These are phyloP conservation scores for Patellaria atrata DNA, from an alignment of 495 filamentous ascomycete genomes.

Conservation along the genomic window DNA sequence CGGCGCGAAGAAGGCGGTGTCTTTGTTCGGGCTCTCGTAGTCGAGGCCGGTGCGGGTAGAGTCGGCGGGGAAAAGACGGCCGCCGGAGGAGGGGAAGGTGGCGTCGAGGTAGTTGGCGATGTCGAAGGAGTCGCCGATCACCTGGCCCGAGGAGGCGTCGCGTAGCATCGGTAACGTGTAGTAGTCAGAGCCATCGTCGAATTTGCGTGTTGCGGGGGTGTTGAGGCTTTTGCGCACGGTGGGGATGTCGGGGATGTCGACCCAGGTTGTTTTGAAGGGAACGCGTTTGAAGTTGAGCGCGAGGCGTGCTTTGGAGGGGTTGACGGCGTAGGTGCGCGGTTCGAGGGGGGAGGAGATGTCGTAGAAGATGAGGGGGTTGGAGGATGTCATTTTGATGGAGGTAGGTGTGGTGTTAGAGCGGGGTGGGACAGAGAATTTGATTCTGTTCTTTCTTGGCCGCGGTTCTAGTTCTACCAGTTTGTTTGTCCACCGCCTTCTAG, in stretches of 20 bases:
- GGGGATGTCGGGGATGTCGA: conserved; percentile 35
- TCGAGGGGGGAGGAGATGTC: conserved; percentile 39
- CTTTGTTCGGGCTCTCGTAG: conserved; percentile 15
- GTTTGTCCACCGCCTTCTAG: no score
- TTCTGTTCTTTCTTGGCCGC: no score
- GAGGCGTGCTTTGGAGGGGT: conserved; percentile 46
- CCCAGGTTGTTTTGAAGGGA: conserved; percentile 39
- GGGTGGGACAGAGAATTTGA: neutral
- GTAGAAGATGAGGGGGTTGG: conserved; percentile 34
- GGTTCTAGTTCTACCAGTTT: no score
- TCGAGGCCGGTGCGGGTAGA: conserved; percentile 5
- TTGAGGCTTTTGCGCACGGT: conserved; percentile 31
- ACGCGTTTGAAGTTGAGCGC: conserved; percentile 47
- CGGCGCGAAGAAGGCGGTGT: conserved; percentile 14
- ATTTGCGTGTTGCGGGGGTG: conserved; percentile 35
- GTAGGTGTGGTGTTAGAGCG: conserved; percentile 1
- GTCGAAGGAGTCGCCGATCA: conserved; percentile 48
- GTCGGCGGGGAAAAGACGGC: conserved; percentile 28
- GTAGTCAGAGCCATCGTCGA: conserved; percentile 42
- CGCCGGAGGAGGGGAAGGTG: conserved; percentile 30
- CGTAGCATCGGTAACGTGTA: conserved; percentile 44
- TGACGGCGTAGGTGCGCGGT: conserved; percentile 31
- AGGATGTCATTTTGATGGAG: conserved; percentile 16
- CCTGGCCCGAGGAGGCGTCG: conserved; percentile 29
- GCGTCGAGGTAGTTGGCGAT: conserved; percentile 44